Base-by-base conservation (phyloP, 2,329 filamentous ascomycete genomes). In the Aspergillus amoenus region DNA sequence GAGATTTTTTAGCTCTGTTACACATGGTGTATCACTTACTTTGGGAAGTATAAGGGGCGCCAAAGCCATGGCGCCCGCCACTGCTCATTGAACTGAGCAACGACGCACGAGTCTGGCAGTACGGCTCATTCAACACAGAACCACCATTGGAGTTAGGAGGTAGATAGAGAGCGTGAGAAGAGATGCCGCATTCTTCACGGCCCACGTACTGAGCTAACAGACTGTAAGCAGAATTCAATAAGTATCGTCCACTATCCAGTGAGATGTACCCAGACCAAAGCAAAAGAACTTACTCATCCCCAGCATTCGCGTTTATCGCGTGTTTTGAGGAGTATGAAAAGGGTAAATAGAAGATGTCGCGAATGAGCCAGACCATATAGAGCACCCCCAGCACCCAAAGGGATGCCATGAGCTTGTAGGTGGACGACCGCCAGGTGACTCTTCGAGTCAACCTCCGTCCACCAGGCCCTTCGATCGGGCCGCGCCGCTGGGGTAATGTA, bases 351-450 rank as follows among this genome's bases (percentile, higher is more conserved):
- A 75, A 75, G 43, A 75, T 64, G 58, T 75, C 72, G 18, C 72
- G 69, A 51, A 75, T 75, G 55, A 76, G 61, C 72, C 72, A 76
- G 52, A 75, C 68, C 55, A 76, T 72, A 56, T 75, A 76, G 44
- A 76, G 62, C 8, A 76, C 72, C 12, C 70, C 71, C 45, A 75
- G 54, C 21, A 76, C 71, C 72, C 73, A 76, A 18, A 76, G 63
- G 40, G 71, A 74, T 6, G 74, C 73, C 65, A 76, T 69, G 42
- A 76, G 63, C 59, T 75, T 76, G 67, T 76, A 76, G 18, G 73
- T 75, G 15, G 73, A 75, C 12, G 73, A 76, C 37, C 74, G 72
- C 73, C 73, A 76, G 61, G 73, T 76, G 61, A 76, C 73, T 60
- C 73, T 68, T 32, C 73, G 73, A 58, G 73, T 73, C 40, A 76